Conservation (phyloP, 257 asterid genomes). For the Orobanche coerulescens region DNA sequence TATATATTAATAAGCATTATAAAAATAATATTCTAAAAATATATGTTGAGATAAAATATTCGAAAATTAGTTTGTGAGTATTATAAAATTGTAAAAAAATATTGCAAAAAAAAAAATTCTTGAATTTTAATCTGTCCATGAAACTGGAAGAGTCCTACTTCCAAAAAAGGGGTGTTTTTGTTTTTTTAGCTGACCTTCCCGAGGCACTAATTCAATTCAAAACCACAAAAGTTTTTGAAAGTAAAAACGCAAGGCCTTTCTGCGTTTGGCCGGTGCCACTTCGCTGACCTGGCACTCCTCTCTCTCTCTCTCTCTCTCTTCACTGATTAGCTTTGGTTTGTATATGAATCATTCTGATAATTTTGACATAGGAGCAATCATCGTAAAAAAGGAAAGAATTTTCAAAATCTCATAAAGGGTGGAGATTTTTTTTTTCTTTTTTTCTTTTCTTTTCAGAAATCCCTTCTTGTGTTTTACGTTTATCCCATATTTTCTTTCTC, state of each 20-base stretch:
- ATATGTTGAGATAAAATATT: no score
- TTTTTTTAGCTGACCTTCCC: not conserved
- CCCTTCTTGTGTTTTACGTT: not conserved
- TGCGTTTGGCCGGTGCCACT: not conserved
- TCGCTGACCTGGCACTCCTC: slow-evolving; percentile 19
- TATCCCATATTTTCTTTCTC: not conserved
- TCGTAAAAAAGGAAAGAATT: not conserved
- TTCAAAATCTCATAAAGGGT: slow-evolving; percentile 1
- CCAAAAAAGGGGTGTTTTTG: no score
- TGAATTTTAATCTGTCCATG: no score
- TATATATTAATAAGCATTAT: no score
- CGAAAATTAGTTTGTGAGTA: no score
- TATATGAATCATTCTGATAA: not conserved
- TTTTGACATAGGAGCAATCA: not conserved
- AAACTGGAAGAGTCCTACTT: no score
- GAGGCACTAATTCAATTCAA: not conserved
- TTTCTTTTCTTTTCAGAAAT: not conserved
- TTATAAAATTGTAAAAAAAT: no score
- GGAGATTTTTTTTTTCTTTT: not conserved
- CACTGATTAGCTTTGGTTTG: slow-evolving; percentile 15
- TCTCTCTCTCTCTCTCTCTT: slow-evolving; percentile 17
- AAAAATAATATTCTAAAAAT: no score
- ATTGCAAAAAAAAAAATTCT: no score
- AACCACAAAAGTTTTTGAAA: not conserved
- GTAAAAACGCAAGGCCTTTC: not conserved